Evolutionary conservation across 345 rosid genomes (phyloP), one percentile per base, ranked within the genome.

Genomic region (Ceriops decandra): DNA sequence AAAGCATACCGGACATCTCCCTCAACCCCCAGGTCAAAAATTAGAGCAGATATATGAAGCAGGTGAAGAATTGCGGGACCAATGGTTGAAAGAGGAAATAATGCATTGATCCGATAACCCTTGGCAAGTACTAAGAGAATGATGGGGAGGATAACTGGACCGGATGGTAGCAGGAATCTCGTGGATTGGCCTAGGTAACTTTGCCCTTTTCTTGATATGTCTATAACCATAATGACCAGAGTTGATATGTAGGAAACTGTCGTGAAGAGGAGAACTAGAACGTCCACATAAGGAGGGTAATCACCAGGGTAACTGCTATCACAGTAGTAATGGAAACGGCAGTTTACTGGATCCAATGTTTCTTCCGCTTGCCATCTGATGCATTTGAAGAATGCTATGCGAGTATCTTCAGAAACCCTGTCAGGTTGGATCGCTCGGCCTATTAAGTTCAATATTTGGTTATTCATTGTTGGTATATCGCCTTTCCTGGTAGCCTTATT

Each of bases 311-410:
- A 87, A 30, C 28, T 68, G 70, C 89, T 83, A 68, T 91, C 93
- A 58, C 97, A 89, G 76, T 79, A 91, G 81, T 91, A 91, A 79
- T 91, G 97, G 60, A 77, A 89, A 46, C 90, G 93, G 77, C 96
- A 91, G 78, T 76, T 78, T 26, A 82, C 54, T 52, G 96, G 97
- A 84, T 91, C 90, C 68, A 87, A 64, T 33, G 97, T 91, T 59
- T 91, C 90, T 75, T 91, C 97, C 5, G 82, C 78, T 73, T 89
- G 93, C 97, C 97, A 91, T 69, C 80, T 82, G 11, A 77, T 72
- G 81, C 96, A 91, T 71, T 91, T 89, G 86, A 84, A 82, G 76
- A 91, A 89, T 2, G 87, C 72, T 4, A 56, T 60, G 52, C 80
- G 84, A 16, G 72, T 69, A 64, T 80, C 85, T 68, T 72, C 83